These are phyloP conservation scores for Phymatotrichopsis omnivora DNA, from an alignment of 2,329 filamentous ascomycete genomes.

Conservation along the genomic window DNA sequence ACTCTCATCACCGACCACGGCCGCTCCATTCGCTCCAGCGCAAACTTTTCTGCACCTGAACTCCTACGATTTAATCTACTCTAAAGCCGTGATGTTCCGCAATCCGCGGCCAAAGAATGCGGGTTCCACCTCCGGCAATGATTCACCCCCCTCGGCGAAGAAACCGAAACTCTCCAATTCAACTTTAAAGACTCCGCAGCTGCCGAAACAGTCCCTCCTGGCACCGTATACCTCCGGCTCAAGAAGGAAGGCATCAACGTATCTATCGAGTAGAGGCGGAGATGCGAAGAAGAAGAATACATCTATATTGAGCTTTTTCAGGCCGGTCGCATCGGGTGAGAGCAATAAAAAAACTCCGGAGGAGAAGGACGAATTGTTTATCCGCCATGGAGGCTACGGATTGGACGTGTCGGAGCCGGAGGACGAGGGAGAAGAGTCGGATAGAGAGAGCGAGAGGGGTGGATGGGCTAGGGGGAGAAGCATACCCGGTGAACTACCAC, in stretches of 20 bases:
- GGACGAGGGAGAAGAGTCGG: constrained; percentile 9
- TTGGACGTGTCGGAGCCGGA: constrained; percentile 25
- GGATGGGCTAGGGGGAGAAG: constrained; percentile 10
- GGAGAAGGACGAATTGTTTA: constrained; percentile 18
- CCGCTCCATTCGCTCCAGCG: too few relatives aligned
- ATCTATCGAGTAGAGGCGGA: constrained; percentile 3
- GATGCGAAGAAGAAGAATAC: constrained; percentile 15
- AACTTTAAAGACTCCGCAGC: background rate
- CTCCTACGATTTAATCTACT: too few relatives aligned
- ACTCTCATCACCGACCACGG: background rate
- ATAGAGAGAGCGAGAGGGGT: constrained; percentile 1
- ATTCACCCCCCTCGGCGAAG: constrained; percentile 21
- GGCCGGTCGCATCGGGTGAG: constrained; percentile 8
- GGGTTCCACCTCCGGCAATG: background rate
- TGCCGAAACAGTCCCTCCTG: constrained; percentile 18
- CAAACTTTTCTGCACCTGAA: too few relatives aligned
- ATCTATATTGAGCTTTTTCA: constrained; percentile 25
- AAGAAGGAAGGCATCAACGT: constrained; percentile 7
- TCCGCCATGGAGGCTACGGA: constrained; percentile 21
- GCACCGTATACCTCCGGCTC: constrained; percentile 10
- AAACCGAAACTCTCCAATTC: constrained; percentile 17
- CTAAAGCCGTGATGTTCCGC: constrained; percentile 19
- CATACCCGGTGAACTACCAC: constrained; percentile 4
- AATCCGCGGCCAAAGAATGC: constrained; percentile 5
- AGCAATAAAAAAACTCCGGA: background rate